Percentiles rank a stretch among this genome's conserved stretches.
Conservation (phyloP, 352 stramenopile genomes). For the Hyaloperonospora arabidopsidis region DNA sequence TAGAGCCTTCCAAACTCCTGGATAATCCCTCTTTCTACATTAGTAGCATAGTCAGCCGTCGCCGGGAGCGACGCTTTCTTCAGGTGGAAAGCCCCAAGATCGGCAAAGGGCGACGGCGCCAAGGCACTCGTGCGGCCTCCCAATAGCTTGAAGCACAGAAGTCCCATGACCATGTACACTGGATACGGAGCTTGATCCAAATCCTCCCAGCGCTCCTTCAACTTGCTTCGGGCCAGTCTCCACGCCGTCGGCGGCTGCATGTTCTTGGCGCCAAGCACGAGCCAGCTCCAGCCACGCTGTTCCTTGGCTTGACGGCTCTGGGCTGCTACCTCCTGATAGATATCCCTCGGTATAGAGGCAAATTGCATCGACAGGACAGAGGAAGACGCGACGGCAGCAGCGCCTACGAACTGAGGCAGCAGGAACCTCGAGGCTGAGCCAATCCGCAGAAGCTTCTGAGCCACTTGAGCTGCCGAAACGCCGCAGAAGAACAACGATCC, state of each 20-base stretch:
- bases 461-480: constrained; percentile 37
- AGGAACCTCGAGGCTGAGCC: constrained; percentile 41
- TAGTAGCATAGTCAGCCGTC: constrained; percentile 63
- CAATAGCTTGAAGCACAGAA: constrained; percentile 72
- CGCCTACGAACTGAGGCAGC: constrained; percentile 32
- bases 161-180: constrained; percentile 62
- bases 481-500: constrained; percentile 43
- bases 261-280: constrained; percentile 18
- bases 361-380: constrained; percentile 42
- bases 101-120: constrained; percentile 64
- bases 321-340: constrained; percentile 27
- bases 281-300: constrained; percentile 18
- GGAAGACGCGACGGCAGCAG: constrained; percentile 39
- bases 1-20: constrained; percentile 74
- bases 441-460: constrained; percentile 37
- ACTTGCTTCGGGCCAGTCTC: constrained; percentile 17
- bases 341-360: constrained; percentile 39
- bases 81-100: constrained; percentile 73
- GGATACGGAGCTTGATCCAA: constrained; percentile 43
- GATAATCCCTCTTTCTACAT: constrained; percentile 53
- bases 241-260: constrained; percentile 24
- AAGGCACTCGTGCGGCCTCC: constrained; percentile 60
- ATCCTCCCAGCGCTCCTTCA: constrained; percentile 31
- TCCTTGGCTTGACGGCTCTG: constrained; percentile 16
- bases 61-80: constrained; percentile 68